phyloP scores from a whole-genome alignment of 2,329 filamentous ascomycete species.

The Emmonsia crescens region DNA sequence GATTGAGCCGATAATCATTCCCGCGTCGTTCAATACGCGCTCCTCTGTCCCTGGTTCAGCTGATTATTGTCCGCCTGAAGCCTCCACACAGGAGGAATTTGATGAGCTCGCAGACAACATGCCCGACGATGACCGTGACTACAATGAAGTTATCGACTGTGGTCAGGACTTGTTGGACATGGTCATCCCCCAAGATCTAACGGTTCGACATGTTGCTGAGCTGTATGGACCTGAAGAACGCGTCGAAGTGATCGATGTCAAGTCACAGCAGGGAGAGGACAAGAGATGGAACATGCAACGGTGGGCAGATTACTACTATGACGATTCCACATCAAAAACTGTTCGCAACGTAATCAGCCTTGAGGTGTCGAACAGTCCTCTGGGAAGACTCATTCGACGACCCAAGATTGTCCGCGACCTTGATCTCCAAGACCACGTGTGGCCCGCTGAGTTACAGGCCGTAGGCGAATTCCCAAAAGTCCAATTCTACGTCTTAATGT shows the following conservation, averaged over 20 bases:
- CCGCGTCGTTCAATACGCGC: constrained; percentile 49
- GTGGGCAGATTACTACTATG: constrained; percentile 59
- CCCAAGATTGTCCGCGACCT: constrained; percentile 56
- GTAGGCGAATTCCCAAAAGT: constrained; percentile 51
- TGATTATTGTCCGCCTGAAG: constrained; percentile 20
- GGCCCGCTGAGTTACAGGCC: constrained; percentile 41
- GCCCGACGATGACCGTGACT: constrained; percentile 18
- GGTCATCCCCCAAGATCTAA: constrained; percentile 55
- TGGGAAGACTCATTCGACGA: constrained; percentile 51
- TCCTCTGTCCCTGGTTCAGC: constrained; percentile 27
- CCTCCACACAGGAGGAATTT: constrained; percentile 23
- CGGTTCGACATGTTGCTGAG: constrained; percentile 52
- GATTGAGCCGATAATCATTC: constrained; percentile 56
- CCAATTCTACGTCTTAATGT: constrained; percentile 61
- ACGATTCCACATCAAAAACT: constrained; percentile 47
- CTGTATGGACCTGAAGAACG: constrained; percentile 52
- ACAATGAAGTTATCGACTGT: constrained; percentile 43
- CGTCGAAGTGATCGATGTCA: constrained; percentile 59
- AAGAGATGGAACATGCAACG: constrained; percentile 55
- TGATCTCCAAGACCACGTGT: constrained; percentile 42
- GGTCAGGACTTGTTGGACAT: constrained; percentile 57
- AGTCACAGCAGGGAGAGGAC: constrained; percentile 55
- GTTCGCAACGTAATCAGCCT: constrained; percentile 61
- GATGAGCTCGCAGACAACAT: constrained; percentile 30
- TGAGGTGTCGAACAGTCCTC: constrained; percentile 53